Evolutionary conservation across 164 flowering plant species (phyloP).

Genomic region (Vitis rupestris): DNA sequence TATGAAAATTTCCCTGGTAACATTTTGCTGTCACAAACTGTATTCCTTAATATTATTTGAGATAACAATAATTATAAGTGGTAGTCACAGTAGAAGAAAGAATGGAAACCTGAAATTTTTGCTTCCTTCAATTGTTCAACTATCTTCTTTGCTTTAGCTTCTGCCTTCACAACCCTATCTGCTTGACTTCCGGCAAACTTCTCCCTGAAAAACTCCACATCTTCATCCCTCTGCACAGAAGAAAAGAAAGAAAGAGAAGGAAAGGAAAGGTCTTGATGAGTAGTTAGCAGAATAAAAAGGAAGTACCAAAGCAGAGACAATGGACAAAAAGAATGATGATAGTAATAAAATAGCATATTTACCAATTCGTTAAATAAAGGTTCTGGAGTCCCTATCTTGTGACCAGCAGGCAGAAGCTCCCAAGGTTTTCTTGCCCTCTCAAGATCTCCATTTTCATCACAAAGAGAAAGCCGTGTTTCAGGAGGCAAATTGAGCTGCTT

Average conservation of each 20-base stretch:
- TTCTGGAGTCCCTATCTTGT: constrained; percentile 74
- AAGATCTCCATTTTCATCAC: constrained; percentile 63
- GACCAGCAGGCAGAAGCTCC: constrained; percentile 74
- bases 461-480: constrained; percentile 49
- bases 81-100: too few relatives aligned
- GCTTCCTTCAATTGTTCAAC: not conserved
- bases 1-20: too few relatives aligned
- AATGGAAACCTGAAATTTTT: constrained; percentile 42
- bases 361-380: constrained; percentile 90
- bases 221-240: constrained; percentile 66
- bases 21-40: too few relatives aligned
- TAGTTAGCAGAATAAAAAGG: too few relatives aligned
- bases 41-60: too few relatives aligned
- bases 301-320: not conserved
- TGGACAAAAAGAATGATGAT: too few relatives aligned
- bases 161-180: not conserved
- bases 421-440: constrained; percentile 69
- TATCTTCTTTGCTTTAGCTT: constrained; percentile 16
- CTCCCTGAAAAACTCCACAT: constrained; percentile 10
- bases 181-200: constrained; percentile 8
- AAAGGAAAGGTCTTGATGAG: too few relatives aligned
- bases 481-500: constrained; percentile 80
- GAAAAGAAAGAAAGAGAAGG: not conserved
- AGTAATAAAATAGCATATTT: not conserved
- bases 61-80: too few relatives aligned